phyloP scores from a whole-genome alignment of 805 yeast genomes.

The Zygotorulaspora florentina region DNA sequence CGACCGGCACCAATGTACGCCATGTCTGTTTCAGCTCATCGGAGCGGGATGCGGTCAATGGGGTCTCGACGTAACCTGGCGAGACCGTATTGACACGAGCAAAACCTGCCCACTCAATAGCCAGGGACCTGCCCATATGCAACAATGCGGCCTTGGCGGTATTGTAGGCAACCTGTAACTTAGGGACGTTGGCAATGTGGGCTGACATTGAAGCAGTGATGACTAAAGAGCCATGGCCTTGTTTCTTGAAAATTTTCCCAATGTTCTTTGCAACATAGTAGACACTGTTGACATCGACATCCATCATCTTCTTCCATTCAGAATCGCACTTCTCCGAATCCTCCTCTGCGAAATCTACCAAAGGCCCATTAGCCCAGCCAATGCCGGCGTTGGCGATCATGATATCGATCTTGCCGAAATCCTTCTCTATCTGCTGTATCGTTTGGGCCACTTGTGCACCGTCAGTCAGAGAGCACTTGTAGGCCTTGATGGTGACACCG shows the following conservation, averaged over 20 bases:
- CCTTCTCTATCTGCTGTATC: conserved; percentile 43
- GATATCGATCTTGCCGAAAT: conserved; percentile 76
- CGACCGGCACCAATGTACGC: conserved; percentile 57
- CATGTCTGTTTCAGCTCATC: conserved; percentile 44
- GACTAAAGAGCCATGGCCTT: conserved; percentile 72
- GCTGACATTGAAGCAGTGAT: conserved; percentile 90
- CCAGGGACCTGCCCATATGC: conserved; percentile 72
- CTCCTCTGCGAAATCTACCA: conserved; percentile 42
- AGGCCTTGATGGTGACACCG: conserved; percentile 58
- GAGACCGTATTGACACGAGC: conserved; percentile 81
- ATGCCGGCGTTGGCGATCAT: conserved; percentile 87
- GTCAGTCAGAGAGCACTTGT: conserved; percentile 31
- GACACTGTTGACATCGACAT: conserved; percentile 74
- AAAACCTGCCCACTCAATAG: conserved; percentile 85
- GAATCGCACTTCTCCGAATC: conserved; percentile 43
- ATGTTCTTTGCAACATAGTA: conserved; percentile 73
- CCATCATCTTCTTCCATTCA: conserved; percentile 69
- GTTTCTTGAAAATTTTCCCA: conserved; percentile 68
- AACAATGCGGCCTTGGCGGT: conserved; percentile 81
- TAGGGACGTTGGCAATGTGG: conserved; percentile 81
- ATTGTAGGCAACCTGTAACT: conserved; percentile 80
- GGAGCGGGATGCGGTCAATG: conserved; percentile 50
- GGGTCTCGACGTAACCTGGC: conserved; percentile 84
- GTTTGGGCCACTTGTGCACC: conserved; percentile 24
- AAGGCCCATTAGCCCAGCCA: conserved; percentile 68